Base-by-base conservation (phyloP, 352 stramenopile species). In the Phytopythium mirpurense region DNA sequence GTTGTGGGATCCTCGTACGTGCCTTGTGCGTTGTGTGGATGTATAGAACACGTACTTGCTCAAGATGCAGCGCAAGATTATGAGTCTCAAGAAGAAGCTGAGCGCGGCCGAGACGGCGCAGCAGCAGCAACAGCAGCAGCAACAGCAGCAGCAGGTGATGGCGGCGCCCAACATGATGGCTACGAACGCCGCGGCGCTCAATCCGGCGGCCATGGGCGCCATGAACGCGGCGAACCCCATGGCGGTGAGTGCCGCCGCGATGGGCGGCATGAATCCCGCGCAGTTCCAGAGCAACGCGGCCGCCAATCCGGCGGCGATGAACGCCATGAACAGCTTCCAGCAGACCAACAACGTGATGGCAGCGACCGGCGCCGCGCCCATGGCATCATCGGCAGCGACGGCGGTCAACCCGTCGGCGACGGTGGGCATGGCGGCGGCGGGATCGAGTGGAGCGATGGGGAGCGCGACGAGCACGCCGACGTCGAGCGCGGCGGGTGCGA, bases 51-150 rank as follows among this genome's bases (percentile, higher is more conserved):
- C 76, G 58, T 93, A 93, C 57, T 54, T 91, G 63, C 78, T 74
- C 61, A 88, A 88, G 61, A 86, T 93, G 76, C 80, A 93, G 67
- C 69, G 80, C 34, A 93, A 91, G 65, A 90, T 93, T 53, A 42
- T 83, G 61, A 88, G 70, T 58, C 57, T 93, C 19, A 90, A 88
- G 61, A 86, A 85, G 41, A 90, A 90, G 47, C 61, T 76, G 16
- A 59, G 65, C 10, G 62, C 71, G 5, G 70, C 66, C 23, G 67
- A 79, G 45, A 59, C 67, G 37, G 65, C 62, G 19, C 46, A 54
- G 35, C 42, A 51, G 41, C n/a, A n/a, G n/a, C n/a, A n/a, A n/a
- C n/a, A n/a, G n/a, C n/a, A n/a, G n/a, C n/a, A n/a, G n/a, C n/a
- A n/a, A n/a, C 31, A 41, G 38, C 45, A 57, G 43, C 42, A 36